Conservation (phyloP, 2,329 filamentous ascomycete genomes). For the Scortechinia acanthostroma region DNA sequence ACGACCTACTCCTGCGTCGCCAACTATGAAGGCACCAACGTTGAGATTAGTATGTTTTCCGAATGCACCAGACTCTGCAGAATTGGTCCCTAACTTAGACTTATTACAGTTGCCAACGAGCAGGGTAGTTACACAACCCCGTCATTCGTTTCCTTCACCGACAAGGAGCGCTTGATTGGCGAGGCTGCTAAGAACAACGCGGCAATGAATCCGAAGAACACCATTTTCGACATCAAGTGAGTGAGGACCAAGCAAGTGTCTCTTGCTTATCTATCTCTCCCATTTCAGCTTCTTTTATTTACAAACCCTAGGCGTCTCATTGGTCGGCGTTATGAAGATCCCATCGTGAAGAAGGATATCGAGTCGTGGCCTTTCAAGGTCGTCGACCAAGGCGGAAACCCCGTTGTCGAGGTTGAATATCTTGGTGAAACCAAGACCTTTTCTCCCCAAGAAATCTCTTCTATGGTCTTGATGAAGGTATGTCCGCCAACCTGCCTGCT, state of each 20-base stretch:
- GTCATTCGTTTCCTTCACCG: slow-evolving; percentile 97
- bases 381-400: slow-evolving; percentile 78
- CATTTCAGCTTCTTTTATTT: slow-evolving; percentile 4
- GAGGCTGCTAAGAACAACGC: slow-evolving; percentile 99
- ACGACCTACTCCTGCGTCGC: slow-evolving; percentile 99
- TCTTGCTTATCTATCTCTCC: not conserved
- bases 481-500: no score
- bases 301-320: slow-evolving; percentile 73
- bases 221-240: slow-evolving; percentile 98
- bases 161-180: slow-evolving; percentile 97
- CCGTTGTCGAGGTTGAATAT: slow-evolving; percentile 91
- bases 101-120: slow-evolving; percentile 78
- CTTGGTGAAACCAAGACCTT: slow-evolving; percentile 91
- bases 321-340: slow-evolving; percentile 88
- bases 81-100: no score
- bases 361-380: slow-evolving; percentile 99
- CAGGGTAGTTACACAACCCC: slow-evolving; percentile 98
- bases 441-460: slow-evolving; percentile 96
- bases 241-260: slow-evolving; percentile 21
- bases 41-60: slow-evolving; percentile 78
- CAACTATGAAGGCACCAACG: slow-evolving; percentile 98
- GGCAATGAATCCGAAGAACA: slow-evolving; percentile 97
- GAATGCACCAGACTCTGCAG: slow-evolving; percentile 1
- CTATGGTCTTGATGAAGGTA: slow-evolving; percentile 98
- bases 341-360: slow-evolving; percentile 96